Evolutionary conservation across 78 protist species (phyloP).

Genomic region (Anaeramoeba flamelloides): DNA sequence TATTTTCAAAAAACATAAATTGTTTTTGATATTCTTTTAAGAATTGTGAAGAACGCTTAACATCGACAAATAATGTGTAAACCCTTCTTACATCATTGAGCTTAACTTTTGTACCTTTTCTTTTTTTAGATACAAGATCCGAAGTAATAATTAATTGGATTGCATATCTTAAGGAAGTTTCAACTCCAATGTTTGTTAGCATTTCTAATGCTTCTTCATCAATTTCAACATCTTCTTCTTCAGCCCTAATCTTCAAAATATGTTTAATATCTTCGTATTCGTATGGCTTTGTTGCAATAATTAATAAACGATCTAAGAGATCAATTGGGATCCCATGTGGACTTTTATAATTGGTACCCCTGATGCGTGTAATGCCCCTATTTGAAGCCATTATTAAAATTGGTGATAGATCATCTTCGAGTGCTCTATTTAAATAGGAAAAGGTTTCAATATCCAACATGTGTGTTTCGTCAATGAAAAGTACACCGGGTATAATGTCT

Average conservation of each 20-base stretch:
- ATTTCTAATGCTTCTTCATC: constrained; percentile 61
- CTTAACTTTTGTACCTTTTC: background rate
- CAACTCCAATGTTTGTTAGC: constrained; percentile 52
- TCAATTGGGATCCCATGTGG: constrained; percentile 98
- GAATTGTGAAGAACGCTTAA: background rate
- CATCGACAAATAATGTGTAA: constrained; percentile 15
- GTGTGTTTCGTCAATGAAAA: constrained; percentile 96
- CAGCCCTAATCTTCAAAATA: constrained; percentile 5
- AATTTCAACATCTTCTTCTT: constrained; percentile 26
- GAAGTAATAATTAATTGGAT: constrained; percentile 77
- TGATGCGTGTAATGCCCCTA: constrained; percentile 71
- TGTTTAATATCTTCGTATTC: background rate
- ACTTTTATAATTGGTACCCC: constrained; percentile 74
- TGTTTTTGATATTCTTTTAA: background rate
- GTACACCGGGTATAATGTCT: constrained; percentile 90
- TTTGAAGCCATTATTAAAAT: constrained; percentile 85
- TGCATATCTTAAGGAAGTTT: constrained; percentile 57
- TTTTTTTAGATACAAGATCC: constrained; percentile 37
- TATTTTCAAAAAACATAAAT: background rate
- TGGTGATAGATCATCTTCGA: constrained; percentile 82
- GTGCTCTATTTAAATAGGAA: constrained; percentile 88
- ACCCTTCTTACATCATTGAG: constrained; percentile 9
- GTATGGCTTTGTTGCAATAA: constrained; percentile 58
- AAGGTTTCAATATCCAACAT: constrained; percentile 97
- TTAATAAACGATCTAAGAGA: constrained; percentile 74